These are phyloP conservation scores for Paracorniculantispora psalliotae DNA, from an alignment of 2,329 filamentous ascomycete genomes.

Conservation along the genomic window DNA sequence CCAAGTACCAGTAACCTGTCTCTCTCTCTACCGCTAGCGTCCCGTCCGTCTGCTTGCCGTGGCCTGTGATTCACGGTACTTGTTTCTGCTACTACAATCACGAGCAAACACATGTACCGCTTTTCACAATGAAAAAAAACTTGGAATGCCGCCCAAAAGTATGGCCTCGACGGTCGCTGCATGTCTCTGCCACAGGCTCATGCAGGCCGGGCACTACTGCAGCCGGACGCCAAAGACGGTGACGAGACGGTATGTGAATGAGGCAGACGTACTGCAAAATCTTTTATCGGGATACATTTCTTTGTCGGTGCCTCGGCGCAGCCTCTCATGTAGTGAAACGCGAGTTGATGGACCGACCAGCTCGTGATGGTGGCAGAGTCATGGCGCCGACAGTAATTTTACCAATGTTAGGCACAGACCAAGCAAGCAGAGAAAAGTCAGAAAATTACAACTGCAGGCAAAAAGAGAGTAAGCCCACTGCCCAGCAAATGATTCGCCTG, in stretches of 20 bases:
- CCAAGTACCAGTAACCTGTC: background rate
- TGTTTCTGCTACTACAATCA: background rate
- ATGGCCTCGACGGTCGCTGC: slow-evolving; percentile 8
- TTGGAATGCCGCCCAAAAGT: slow-evolving; percentile 1
- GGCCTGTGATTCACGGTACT: background rate
- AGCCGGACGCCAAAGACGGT: background rate
- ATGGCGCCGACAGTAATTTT: no score
- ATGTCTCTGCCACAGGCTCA: slow-evolving; percentile 9
- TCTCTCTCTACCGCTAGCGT: no score
- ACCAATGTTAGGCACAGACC: no score
- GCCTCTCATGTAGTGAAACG: background rate
- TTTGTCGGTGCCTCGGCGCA: no score
- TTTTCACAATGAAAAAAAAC: background rate
- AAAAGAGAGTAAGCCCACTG: no score
- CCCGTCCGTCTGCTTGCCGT: no score
- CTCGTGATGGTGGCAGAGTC: no score
- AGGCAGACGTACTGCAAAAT: no score
- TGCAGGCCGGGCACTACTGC: slow-evolving; percentile 11
- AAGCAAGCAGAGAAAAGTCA: no score
- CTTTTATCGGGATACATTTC: no score
- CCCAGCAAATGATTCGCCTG: background rate
- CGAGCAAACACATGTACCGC: background rate
- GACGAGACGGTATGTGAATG: background rate
- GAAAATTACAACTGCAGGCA: no score
- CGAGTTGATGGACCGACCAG: background rate